Evolutionary conservation across 2,329 filamentous ascomycete genomes (phyloP).

Genomic region (Arthrobotrys megalospora): DNA sequence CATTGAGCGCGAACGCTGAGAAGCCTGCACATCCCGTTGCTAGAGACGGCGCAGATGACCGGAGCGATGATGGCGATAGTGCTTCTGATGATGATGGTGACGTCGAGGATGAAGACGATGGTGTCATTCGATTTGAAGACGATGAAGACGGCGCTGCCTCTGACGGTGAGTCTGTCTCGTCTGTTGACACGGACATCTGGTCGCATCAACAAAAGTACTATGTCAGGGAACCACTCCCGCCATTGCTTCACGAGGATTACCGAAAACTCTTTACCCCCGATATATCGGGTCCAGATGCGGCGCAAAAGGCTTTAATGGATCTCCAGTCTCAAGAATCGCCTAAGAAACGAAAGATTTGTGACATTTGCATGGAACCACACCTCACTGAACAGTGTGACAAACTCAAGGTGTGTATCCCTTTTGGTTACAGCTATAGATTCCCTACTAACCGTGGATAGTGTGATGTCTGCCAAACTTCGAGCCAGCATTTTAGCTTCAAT

Average conservation of each 20-base stretch:
- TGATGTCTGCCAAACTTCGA: conserved; percentile 53
- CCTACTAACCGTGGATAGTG: conserved; percentile 40
- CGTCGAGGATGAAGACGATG: background rate
- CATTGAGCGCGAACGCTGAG: background rate
- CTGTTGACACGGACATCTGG: conserved; percentile 52
- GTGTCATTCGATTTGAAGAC: conserved; percentile 27
- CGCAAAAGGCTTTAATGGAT: conserved; percentile 26
- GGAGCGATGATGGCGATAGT: conserved; percentile 21
- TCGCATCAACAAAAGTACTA: conserved; percentile 46
- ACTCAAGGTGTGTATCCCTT: conserved; percentile 38
- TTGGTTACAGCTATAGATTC: too few species aligned
- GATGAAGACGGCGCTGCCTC: conserved; percentile 45
- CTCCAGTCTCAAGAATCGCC: conserved; percentile 22
- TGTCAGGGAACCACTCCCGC: conserved; percentile 40
- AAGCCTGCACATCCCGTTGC: background rate
- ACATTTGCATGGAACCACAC: conserved; percentile 54
- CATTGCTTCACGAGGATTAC: conserved; percentile 42
- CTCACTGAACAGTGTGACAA: conserved; percentile 54
- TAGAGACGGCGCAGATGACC: conserved; percentile 14
- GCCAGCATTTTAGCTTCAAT: conserved; percentile 57
- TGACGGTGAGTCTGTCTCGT: conserved; percentile 39
- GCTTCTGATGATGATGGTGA: conserved; percentile 27
- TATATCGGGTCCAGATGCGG: conserved; percentile 23
- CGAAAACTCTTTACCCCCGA: conserved; percentile 29
- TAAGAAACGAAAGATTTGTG: conserved; percentile 60